Evolutionary conservation across 306 rosid genomes (phyloP).

Genomic region (Quercus alba): DNA sequence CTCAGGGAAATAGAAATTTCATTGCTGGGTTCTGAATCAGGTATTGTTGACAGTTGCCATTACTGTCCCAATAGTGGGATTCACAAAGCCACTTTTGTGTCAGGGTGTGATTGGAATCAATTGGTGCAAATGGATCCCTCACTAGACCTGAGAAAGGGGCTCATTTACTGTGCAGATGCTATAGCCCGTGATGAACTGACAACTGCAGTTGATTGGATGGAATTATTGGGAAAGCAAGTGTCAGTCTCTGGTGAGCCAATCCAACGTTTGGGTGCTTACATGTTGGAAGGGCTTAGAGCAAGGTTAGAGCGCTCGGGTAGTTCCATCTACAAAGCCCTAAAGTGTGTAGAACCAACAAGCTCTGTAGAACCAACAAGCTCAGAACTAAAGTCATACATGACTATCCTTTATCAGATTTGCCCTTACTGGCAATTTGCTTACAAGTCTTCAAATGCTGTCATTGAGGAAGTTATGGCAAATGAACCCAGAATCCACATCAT

Average conservation of each 20-base stretch:
- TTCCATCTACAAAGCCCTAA: conserved; percentile 65
- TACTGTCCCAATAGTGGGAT: conserved; percentile 34
- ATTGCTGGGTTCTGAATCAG: conserved; percentile 67
- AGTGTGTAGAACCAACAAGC: conserved; percentile 76
- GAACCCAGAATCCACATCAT: conserved; percentile 76
- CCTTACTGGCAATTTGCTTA: conserved; percentile 87
- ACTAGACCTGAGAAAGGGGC: conserved; percentile 48
- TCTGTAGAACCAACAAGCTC: conserved; percentile 66
- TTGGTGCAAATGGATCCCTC: conserved; percentile 45
- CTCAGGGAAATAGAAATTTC: conserved; percentile 64
- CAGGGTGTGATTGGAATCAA: conserved; percentile 34
- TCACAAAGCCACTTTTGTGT: conserved; percentile 18
- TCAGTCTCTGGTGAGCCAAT: conserved; percentile 77
- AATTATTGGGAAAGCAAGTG: conserved; percentile 70
- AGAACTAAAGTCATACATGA: conserved; percentile 78
- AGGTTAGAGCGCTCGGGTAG: conserved; percentile 82
- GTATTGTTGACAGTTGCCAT: conserved; percentile 50
- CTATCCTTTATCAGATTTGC: conserved; percentile 51
- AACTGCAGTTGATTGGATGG: conserved; percentile 49
- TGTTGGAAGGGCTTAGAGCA: conserved; percentile 95
- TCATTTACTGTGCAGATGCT: conserved; percentile 54
- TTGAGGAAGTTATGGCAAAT: conserved; percentile 60
- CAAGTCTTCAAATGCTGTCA: conserved; percentile 58
- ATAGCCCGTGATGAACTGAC: conserved; percentile 40
- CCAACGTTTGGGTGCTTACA: conserved; percentile 86